Base-by-base conservation (phyloP, 129 eudicot species). In the Flaveria bidentis region DNA sequence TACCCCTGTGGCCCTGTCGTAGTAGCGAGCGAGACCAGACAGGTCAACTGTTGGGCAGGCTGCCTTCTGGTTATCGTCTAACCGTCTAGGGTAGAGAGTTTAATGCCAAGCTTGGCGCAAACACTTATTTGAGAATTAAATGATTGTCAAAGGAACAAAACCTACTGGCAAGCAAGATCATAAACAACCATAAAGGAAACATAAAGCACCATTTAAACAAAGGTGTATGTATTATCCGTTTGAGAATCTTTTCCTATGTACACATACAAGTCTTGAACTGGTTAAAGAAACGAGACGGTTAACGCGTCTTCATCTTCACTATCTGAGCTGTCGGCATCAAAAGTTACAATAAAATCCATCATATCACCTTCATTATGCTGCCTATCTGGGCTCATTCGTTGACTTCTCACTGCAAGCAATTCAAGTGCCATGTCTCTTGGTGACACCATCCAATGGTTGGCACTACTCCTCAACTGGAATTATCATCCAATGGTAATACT, bases 341-440 rank as follows among this genome's bases (percentile, higher is more conserved):
- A 80, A 25, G 85, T 69, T 70, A 90, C 26, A 33, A 88, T 69
- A 12, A 88, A 74, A 76, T 83, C 89, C 12, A 82, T 74, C 79
- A 81, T 74, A 36, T 91, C 82, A 22, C 76, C 84, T 61, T 89
- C 88, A 2, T 39, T 78, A 18, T 66, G 82, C 49, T 64, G 46
- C 65, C 50, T 26, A 67, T 73, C 89, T 8, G 86, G 84, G 68
- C 80, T 84, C 26, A 85, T 57, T 67, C 76, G 77, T 60, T 67
- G 78, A 60, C 81, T 87, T 77, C 82, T 85, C 80, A 67, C 17
- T 3, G 92, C 70, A 44, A 82, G 65, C 41, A 86, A 71, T 71
- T 86, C 89, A 82, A 82, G 69, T 74, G 86, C 77, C 77, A 91
- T 69, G 49, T 88, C 93, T 86, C 89, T 84, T 4, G 93, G 87